phyloP scores from a whole-genome alignment of 163 green algal genomes.

The Smithsoniella earleae region DNA sequence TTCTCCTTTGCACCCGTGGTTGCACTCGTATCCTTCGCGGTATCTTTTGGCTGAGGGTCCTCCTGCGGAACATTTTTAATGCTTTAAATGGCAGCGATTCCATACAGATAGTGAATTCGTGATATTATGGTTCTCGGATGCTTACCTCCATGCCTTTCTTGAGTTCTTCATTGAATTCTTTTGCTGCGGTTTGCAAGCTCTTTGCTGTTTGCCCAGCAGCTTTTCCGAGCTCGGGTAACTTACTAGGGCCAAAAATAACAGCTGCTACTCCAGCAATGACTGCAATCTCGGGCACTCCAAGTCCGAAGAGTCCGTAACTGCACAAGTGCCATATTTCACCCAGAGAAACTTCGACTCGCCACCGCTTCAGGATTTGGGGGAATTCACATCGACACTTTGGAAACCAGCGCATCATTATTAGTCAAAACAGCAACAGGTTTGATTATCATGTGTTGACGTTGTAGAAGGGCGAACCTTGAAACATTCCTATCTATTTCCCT shows the following conservation, averaged over 20 bases:
- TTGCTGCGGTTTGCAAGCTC: slow-evolving; percentile 79
- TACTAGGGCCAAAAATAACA: slow-evolving; percentile 89
- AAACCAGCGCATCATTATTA: not conserved
- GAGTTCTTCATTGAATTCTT: slow-evolving; percentile 41
- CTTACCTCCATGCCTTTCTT: slow-evolving; percentile 23
- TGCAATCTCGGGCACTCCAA: slow-evolving; percentile 85
- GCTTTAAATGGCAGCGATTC: not conserved
- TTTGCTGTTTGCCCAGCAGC: slow-evolving; percentile 83
- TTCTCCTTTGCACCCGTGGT: no score
- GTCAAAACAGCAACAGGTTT: not conserved
- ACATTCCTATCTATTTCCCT: not conserved
- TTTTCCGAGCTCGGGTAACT: slow-evolving; percentile 92
- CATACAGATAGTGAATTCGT: not conserved
- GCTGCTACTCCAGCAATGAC: slow-evolving; percentile 89
- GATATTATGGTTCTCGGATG: not conserved
- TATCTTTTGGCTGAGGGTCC: no score
- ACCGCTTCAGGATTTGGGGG: not conserved
- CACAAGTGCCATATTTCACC: not conserved
- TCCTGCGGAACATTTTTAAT: not conserved
- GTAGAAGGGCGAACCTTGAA: not conserved
- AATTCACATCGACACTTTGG: not conserved
- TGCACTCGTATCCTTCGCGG: no score
- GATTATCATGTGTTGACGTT: not conserved
- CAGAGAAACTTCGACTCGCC: not conserved
- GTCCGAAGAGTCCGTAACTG: slow-evolving; percentile 77